Evolutionary conservation across 495 filamentous ascomycete genomes (phyloP).

Genomic region (Neurospora hispaniola): DNA sequence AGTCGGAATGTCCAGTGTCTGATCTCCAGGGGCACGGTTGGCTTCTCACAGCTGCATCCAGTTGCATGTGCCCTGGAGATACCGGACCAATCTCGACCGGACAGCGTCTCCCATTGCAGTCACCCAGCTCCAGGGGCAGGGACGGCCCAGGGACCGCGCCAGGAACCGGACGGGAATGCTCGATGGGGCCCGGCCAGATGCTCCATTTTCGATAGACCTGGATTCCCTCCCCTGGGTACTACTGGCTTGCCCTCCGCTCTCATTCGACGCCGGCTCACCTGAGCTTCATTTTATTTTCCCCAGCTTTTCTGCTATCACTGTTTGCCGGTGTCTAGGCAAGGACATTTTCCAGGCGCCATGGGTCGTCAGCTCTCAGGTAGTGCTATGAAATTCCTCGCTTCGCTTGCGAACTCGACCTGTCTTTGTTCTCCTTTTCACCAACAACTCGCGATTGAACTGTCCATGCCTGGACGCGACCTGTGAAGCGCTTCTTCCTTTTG

Average conservation of each 20-base stretch:
- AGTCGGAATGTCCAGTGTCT: background rate
- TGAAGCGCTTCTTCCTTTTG: background rate
- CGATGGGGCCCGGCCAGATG: background rate
- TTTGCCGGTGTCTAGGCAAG: background rate
- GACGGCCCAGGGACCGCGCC: background rate
- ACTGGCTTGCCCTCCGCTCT: background rate
- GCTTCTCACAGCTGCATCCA: background rate
- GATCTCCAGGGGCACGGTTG: background rate
- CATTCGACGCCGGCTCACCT: background rate
- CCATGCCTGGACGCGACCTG: background rate
- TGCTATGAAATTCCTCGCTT: background rate
- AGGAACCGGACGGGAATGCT: background rate
- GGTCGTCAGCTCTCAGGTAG: background rate
- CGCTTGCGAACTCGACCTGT: background rate
- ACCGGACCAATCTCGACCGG: background rate
- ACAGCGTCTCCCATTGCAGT: background rate
- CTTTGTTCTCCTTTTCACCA: conserved; percentile 1
- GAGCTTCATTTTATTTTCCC: background rate
- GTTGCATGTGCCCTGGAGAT: background rate
- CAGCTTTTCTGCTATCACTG: background rate
- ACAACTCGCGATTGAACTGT: background rate
- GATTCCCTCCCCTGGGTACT: background rate
- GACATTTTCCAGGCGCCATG: background rate
- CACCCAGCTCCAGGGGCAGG: background rate
- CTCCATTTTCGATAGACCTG: background rate